phyloP scores from a whole-genome alignment of 1,139 yeast species.

The Taphrina communis region DNA sequence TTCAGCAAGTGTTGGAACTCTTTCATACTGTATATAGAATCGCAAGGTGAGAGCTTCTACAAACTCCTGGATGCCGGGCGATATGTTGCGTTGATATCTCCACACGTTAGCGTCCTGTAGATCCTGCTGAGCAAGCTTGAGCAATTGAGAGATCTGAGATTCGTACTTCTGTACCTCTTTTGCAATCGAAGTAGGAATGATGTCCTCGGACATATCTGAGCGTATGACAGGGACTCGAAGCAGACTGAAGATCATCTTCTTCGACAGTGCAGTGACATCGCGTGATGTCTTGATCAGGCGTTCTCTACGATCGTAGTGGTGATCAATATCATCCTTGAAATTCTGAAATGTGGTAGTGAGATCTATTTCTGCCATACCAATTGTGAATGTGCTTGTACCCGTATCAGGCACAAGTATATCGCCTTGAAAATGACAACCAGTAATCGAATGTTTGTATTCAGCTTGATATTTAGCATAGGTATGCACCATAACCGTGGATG shows the following conservation, averaged over 20 bases:
- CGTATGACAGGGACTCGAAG: conserved; percentile 29
- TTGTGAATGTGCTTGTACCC: too few relatives aligned
- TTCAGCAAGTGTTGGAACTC: conserved; percentile 25
- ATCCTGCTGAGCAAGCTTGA: conserved; percentile 16
- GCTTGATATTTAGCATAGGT: too few relatives aligned
- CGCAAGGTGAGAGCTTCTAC: conserved; percentile 53
- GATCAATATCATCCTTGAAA: conserved; percentile 39
- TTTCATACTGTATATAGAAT: conserved; percentile 47
- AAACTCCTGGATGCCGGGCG: conserved; percentile 50
- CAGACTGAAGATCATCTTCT: conserved; percentile 48
- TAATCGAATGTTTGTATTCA: too few relatives aligned
- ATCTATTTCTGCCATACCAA: background rate
- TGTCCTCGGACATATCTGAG: background rate
- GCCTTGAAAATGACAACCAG: too few relatives aligned
- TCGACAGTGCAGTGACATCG: conserved; percentile 53
- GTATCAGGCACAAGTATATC: too few relatives aligned
- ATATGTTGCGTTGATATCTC: conserved; percentile 41
- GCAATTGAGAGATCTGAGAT: conserved; percentile 50
- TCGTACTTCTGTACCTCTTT: conserved; percentile 45
- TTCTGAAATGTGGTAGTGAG: background rate
- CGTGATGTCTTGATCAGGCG: conserved; percentile 52
- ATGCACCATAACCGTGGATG: too few relatives aligned
- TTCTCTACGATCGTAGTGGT: conserved; percentile 52
- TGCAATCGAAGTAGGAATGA: conserved; percentile 21
- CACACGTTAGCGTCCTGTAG: conserved; percentile 33